These are phyloP conservation scores for Metschnikowia vanudenii DNA, from an alignment of 805 yeast genomes.

Conservation along the genomic window DNA sequence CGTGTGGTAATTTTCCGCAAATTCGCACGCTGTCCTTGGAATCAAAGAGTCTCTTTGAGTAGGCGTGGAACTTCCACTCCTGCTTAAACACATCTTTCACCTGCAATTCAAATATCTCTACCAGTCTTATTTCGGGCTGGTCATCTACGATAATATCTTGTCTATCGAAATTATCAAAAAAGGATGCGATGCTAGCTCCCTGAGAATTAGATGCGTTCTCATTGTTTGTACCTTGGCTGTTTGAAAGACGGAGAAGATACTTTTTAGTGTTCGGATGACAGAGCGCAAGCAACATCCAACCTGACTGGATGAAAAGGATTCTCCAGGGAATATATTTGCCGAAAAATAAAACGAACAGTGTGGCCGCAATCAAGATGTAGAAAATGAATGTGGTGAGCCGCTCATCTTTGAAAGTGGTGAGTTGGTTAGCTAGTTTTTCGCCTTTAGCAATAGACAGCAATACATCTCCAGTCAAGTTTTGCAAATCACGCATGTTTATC, in stretches of 20 bases:
- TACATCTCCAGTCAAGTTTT: constrained; percentile 57
- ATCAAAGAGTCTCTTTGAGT: constrained; percentile 56
- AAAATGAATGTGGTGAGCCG: constrained; percentile 59
- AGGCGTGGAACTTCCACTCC: constrained; percentile 61
- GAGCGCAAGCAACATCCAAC: constrained; percentile 53
- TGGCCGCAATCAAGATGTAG: constrained; percentile 31
- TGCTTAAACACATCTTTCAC: constrained; percentile 57
- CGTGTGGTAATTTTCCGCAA: constrained; percentile 60
- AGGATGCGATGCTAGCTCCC: not conserved
- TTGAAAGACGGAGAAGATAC: constrained; percentile 21
- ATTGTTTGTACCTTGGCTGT: constrained; percentile 18
- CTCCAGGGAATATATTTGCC: constrained; percentile 66
- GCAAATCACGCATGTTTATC: constrained; percentile 72
- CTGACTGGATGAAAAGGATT: constrained; percentile 49
- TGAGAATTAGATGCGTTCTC: constrained; percentile 17
- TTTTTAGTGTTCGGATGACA: constrained; percentile 60
- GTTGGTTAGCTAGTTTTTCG: constrained; percentile 56
- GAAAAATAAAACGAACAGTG: constrained; percentile 41
- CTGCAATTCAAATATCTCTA: constrained; percentile 78
- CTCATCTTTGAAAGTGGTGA: constrained; percentile 73
- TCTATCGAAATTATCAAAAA: constrained; percentile 35
- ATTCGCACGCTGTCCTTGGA: constrained; percentile 39
- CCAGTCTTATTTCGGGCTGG: constrained; percentile 55
- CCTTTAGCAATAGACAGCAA: constrained; percentile 48
- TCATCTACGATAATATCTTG: constrained; percentile 69